These are phyloP conservation scores for Oryza meyeriana DNA, from an alignment of 176 grass and related monocot genomes.

Conservation along the genomic window DNA sequence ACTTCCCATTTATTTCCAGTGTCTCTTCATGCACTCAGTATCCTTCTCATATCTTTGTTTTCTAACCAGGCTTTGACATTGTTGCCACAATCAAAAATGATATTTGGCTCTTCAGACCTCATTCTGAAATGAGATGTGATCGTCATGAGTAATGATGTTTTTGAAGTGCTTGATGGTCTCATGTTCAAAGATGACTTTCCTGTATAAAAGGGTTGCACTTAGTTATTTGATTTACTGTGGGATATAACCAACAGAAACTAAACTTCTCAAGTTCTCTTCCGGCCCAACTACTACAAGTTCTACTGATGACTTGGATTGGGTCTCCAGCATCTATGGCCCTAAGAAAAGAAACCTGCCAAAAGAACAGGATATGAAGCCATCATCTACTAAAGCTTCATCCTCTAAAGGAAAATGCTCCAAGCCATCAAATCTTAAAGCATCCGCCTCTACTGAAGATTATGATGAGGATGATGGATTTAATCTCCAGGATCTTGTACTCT, in stretches of 20 bases:
- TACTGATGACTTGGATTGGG: constrained; percentile 75
- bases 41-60: too few relatives aligned
- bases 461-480: constrained; percentile 54
- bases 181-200: constrained; percentile 96
- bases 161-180: constrained; percentile 84
- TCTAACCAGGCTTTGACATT: constrained; percentile 25
- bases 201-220: constrained; percentile 79
- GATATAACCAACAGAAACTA: constrained; percentile 73
- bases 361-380: constrained; percentile 19
- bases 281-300: constrained; percentile 46
- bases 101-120: constrained; percentile 72
- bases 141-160: constrained; percentile 77
- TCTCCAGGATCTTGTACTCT: constrained; percentile 92
- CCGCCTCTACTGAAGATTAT: constrained; percentile 41
- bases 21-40: constrained; percentile 8
- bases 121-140: constrained; percentile 74
- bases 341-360: constrained; percentile 49
- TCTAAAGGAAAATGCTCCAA: constrained; percentile 44
- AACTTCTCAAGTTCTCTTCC: constrained; percentile 81
- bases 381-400: constrained; percentile 40
- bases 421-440: constrained; percentile 60
- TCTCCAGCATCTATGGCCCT: constrained; percentile 59
- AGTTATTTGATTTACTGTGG: constrained; percentile 89
- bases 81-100: constrained; percentile 22
- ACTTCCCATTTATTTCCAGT: background rate